Conservation (phyloP, 2,329 filamentous ascomycete species). For the Colletotrichum sp. region DNA sequence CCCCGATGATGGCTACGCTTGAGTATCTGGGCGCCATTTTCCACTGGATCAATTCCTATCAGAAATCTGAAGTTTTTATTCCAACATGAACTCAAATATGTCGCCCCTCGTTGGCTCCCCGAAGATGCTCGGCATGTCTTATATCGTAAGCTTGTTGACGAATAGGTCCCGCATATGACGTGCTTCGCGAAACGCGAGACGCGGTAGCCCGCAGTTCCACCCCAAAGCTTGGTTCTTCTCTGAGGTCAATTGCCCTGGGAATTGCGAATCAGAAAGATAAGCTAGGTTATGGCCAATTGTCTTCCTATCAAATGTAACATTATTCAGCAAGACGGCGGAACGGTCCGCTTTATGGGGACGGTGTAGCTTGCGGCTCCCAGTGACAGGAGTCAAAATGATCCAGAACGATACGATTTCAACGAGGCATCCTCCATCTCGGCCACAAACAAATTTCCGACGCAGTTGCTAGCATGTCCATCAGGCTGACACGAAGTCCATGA, state of each 20-base stretch:
- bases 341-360: not conserved
- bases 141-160: not conserved
- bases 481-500: not conserved
- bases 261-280: not conserved
- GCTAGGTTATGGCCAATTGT: not conserved
- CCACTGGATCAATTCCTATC: not conserved
- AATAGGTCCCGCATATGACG: not conserved
- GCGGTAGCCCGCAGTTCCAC: not conserved
- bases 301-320: not conserved
- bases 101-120: not conserved
- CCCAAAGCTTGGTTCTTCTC: not conserved
- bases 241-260: not conserved
- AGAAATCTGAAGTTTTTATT: not conserved
- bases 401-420: not conserved
- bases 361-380: not conserved
- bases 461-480: not conserved
- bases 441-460: not conserved
- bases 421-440: not conserved
- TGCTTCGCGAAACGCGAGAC: not conserved
- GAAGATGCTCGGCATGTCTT: not conserved
- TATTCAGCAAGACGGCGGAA: not conserved
- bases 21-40: conserved; percentile 2
- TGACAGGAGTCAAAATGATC: not conserved
- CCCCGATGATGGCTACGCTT: conserved; percentile 60
- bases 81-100: not conserved